Base-by-base conservation (phyloP, 1,284 basidiomycete species). In the Cryptococcus sp. region DNA sequence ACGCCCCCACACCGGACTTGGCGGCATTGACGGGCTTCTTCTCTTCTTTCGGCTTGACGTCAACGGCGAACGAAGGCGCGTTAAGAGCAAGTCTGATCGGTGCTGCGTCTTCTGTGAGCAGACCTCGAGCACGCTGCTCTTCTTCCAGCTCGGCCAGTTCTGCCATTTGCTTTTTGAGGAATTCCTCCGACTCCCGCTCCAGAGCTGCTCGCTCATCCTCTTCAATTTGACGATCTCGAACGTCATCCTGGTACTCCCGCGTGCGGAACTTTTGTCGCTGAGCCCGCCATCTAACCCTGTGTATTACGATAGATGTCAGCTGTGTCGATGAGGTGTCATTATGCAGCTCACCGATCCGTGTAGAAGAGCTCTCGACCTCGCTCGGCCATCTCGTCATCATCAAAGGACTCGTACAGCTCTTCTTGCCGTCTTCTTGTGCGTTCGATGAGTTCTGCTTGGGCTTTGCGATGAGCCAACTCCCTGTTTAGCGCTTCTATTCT, bases 41-140 rank as follows among this genome's bases (percentile, higher is more conserved):
- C 40, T 70, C 63, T 37, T 58, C 59, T 38, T 69, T 84, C 15
- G 63, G 57, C 49, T 66, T 64, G 19, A 59, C 40, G 37, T 67
- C 63, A 6, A 56, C 44, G 13, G 50, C 40, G 1, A 57, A 22
- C 11, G 62, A 58, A 5, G 66, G 46, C 29, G 29, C 29, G 17
- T 55, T 86, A 20, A 93, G 87, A 61, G 87, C 89, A 47, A 94
- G 81, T 69, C 87, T 86, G 66, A 94, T 87, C 6, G 91, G 91
- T 10, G 89, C 89, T 23, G 89, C 89, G 63, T 94, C 91, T 64
- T 94, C 92, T 22, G 93, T 83, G n/a, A 94, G 79, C 75, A 93
- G 83, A 26, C 92, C 91, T 13, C 89, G 88, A 67, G 89, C 89
- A 57, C 89, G 86, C 69, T 94, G 90, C 70, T 91, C 87, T 48